These are phyloP conservation scores for Cordyceps pruinosa DNA, from an alignment of 2,329 filamentous ascomycete genomes.

Conservation along the genomic window DNA sequence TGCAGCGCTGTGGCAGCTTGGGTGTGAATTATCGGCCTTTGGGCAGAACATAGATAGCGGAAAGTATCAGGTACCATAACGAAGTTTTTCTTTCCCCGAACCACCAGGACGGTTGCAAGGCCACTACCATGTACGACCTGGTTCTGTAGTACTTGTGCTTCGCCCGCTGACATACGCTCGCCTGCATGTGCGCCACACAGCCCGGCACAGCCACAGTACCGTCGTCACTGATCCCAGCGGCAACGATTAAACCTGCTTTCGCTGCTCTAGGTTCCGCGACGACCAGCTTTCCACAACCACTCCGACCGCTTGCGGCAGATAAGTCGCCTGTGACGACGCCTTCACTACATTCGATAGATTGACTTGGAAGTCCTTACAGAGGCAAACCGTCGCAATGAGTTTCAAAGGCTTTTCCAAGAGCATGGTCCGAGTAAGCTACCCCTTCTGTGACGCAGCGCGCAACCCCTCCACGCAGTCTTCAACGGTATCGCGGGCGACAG, in stretches of 20 bases:
- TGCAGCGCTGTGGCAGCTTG: background rate
- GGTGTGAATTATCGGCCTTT: background rate
- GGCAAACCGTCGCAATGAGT: slow-evolving; percentile 59
- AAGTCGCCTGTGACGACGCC: slow-evolving; percentile 10
- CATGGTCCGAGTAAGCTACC: slow-evolving; percentile 64
- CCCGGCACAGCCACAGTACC: slow-evolving; percentile 14
- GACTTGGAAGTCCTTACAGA: background rate
- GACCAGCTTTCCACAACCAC: slow-evolving; percentile 1
- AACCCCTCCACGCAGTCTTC: slow-evolving; percentile 10
- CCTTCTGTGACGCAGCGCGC: slow-evolving; percentile 15
- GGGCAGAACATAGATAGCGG: background rate
- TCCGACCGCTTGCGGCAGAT: slow-evolving; percentile 11
- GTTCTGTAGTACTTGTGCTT: background rate
- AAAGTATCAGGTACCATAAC: background rate
- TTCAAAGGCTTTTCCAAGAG: slow-evolving; percentile 94
- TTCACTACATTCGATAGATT: background rate
- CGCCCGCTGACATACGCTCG: background rate
- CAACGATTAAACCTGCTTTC: slow-evolving; percentile 9
- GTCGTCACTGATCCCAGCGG: slow-evolving; percentile 12
- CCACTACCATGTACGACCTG: background rate
- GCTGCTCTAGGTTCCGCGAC: background rate
- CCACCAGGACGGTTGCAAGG: background rate
- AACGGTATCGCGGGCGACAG: background rate
- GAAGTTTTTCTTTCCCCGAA: background rate
- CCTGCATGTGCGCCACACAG: slow-evolving; percentile 10